Base-by-base conservation (phyloP, 129 eudicot genomes). In the Saussurea involucrata region DNA sequence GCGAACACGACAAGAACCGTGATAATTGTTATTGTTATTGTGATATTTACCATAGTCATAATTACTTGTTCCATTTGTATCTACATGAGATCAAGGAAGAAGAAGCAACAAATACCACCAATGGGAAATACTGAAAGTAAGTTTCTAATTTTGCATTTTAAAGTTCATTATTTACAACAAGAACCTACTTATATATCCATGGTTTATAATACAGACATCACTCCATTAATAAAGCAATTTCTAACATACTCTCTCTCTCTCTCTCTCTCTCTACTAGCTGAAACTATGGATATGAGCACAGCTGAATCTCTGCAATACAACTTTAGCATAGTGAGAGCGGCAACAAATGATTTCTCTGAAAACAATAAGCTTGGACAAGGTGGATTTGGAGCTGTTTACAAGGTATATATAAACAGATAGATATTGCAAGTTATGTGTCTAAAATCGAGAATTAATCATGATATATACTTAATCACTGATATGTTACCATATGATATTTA, bases 341-440 rank as follows among this genome's bases (percentile, higher is more conserved):
- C 81, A 55, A 76, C 81, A 20, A 27, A 63, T 29, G 71, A 78
- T 25, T 83, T 83, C 37, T 66, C 80, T 13, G 67, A 71, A 5
- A 29, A 42, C 4, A 83, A 78, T 32, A 83, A 66, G 33, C 78
- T 81, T 27, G 85, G 85, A 18, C 12, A 31, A 33, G 85, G 81
- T 42, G 85, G 81, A 37, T 81, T 81, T 81, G 85, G 85, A 8
- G n/a, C 34, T 5, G 85, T 81, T 10, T 81, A 81, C 81, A 81
- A 76, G 77, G 85, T 78, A 58, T n/a, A n/a, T n/a, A n/a, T 68
- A 13, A 17, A 13, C 1, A 49, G 13, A 27, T 21, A 18, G 12
- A 17, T 17, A 5, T 25, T 72, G 29, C 28, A 1, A n/a, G 13
- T 49, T 10, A 67, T 1, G 0, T n/a, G 24, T 24, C 12, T 63